Base-by-base conservation (phyloP, 225 moss, liverwort and hornwort species). In the Takakia lepidozioides region DNA sequence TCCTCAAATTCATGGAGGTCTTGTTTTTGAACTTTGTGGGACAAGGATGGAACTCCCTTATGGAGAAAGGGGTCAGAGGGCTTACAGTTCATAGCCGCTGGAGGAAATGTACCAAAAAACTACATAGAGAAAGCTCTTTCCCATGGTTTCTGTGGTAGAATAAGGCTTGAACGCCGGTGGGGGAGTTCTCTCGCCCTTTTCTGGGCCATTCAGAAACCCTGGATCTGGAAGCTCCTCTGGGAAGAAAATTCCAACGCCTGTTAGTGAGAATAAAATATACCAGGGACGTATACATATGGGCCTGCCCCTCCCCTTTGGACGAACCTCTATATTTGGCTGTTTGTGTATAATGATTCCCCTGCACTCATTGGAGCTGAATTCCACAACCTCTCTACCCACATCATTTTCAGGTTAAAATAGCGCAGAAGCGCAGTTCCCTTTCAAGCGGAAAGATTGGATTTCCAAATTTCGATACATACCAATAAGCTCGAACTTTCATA, bases 31-130 rank as follows among this genome's bases (percentile, higher is more conserved):
- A 17, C 17, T 13, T 48, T 48, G 48, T 4, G 20, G 4, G n/a
- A 15, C n/a, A 0, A 26, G 25, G 14, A 10, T 48, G 1, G 3
- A 9, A 13, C 20, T 28, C 2, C 14, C 14, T 15, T 20, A 25
- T 13, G 27, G n/a, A 48, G 15, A 10, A 48, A 25, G 23, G 6
- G 27, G 11, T 17, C 17, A 3, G 18, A n/a, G n/a, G 1, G 65
- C 74, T 61, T 61, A 75, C 69, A 46, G 54, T 63, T 76, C 76
- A 44, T 59, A 52, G 21, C 67, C 34, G 54, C 48, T 48, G 27
- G 9, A 56, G 29, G 76, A 62, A 18, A 76, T 38, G 24, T 62
- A 76, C 76, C 76, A 76, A 32, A 76, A 71, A 19, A 63, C 71
- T 14, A 63, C 38, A 17, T 59, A 76, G 10, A 63, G 29, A 26